Evolutionary conservation across 192 early-diverging fungal genomes (phyloP), one percentile per base, ranked within the genome.

Genomic region (Thamnidium elegans): DNA sequence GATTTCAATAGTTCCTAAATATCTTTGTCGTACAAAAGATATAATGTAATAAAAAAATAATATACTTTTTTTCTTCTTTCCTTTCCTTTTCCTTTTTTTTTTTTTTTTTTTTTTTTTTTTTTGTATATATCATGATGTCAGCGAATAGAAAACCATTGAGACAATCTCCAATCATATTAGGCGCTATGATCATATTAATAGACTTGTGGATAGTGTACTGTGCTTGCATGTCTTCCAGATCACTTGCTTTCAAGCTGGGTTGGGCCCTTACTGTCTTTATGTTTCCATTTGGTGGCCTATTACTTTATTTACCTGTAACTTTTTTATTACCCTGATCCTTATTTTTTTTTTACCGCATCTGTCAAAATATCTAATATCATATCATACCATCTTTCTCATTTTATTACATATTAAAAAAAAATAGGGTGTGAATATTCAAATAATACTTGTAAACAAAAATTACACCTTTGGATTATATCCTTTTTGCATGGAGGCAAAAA

Each of bases 261-360:
- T 50, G 45, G 47, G 8, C 46, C 17, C 14, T 62, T 15, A 23
- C 46, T 1, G 13, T 62, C 19, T 30, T 31, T 13, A 62, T 62
- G 60, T 62, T 62, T 10, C 60, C 60, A 32, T 47, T 50, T 36
- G 46, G 26, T 14, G 60, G 60, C 10, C 60, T 62, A 14, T 14
- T 62, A 20, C 46, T 62, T 9, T 62, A 50, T 36, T 34, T 50
- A 34, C 60, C 60, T 19, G 30, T 62, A 7, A 47, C 56, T 21
- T 44, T 58, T 44, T 59, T 39, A 39, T 39, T 39, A 6, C 9
- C 36, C 4, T 39, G 36, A 39, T 39, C 5, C 9, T 39, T 39
- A 9, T 6, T 26, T 26, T 26, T 26, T 26, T 26, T 26, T 26
- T 26, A 26, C 26, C n/a, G n/a, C n/a, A n/a, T n/a, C n/a, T n/a